Percentiles rank a stretch among this genome's conserved stretches.
Evolutionary conservation across 148 eudicot species (phyloP).

Genomic region (Chenopodium suecicum): DNA sequence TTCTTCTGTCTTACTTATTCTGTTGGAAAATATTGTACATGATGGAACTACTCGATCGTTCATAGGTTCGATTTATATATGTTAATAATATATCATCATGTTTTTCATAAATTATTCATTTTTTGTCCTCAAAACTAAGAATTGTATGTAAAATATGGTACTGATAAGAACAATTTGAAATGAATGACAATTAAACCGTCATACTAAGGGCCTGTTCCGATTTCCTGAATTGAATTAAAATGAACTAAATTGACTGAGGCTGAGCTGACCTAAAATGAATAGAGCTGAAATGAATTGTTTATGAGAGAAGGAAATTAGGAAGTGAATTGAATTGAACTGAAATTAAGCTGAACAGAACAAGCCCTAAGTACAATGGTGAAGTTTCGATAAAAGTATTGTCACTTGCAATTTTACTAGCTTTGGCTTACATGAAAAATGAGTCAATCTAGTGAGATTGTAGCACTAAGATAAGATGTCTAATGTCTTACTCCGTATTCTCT

Average conservation of each 20-base stretch:
- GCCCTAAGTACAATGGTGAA: not conserved
- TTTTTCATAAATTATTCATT: slow-evolving; percentile 11
- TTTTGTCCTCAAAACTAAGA: not conserved
- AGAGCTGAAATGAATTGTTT: no score
- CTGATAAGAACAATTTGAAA: not conserved
- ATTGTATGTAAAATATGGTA: not conserved
- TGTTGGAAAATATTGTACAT: not conserved
- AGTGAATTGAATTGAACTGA: no score
- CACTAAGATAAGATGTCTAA: not conserved
- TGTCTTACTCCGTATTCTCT: not conserved
- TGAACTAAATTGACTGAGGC: no score
- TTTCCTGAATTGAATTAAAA: no score
- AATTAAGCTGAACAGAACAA: no score
- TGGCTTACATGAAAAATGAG: not conserved
- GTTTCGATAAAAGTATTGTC: not conserved
- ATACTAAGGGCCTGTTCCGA: no score
- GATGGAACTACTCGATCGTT: slow-evolving; percentile 2
- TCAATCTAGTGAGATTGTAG: not conserved
- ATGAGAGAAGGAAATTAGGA: no score
- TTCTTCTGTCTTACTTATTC: slow-evolving; percentile 19
- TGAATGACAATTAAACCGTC: not conserved
- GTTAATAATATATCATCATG: not conserved
- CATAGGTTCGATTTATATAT: not conserved
- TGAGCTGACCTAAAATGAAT: no score
- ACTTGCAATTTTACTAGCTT: not conserved